Evolutionary conservation across 345 rosid genomes (phyloP).

Genomic region (Salix udensis): DNA sequence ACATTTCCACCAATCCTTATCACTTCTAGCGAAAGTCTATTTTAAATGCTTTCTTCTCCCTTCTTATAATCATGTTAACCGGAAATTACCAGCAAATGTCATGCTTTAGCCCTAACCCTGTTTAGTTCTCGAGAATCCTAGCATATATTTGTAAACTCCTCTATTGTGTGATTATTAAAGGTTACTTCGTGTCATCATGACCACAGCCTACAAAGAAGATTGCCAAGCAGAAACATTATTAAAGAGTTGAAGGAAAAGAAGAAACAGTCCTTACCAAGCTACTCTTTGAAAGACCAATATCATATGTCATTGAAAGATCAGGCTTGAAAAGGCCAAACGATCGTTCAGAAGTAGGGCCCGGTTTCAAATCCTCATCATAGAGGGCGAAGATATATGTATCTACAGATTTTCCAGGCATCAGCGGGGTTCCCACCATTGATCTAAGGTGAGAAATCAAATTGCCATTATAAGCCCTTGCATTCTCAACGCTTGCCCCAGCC

Average conservation of each 20-base stretch:
- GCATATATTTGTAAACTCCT: not conserved
- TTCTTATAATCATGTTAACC: not conserved
- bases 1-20: not conserved
- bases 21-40: not conserved
- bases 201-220: not conserved
- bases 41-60: not conserved
- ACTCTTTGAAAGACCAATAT: conserved; percentile 62
- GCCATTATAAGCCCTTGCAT: conserved; percentile 87
- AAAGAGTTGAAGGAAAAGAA: not conserved
- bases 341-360: conserved; percentile 76
- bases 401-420: conserved; percentile 89
- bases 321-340: conserved; percentile 73
- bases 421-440: conserved; percentile 82
- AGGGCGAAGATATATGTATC: conserved; percentile 90
- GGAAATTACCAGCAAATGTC: not conserved
- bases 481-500: conserved; percentile 71
- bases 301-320: conserved; percentile 69
- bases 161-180: not conserved
- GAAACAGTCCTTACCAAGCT: conserved; percentile 50
- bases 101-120: not conserved
- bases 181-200: not conserved
- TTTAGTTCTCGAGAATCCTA: not conserved
- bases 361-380: conserved; percentile 77
- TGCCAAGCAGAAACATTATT: not conserved
- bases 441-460: conserved; percentile 73